These are phyloP conservation scores for Dendrobium nobile DNA, from an alignment of 106 monocot genomes.

Conservation along the genomic window DNA sequence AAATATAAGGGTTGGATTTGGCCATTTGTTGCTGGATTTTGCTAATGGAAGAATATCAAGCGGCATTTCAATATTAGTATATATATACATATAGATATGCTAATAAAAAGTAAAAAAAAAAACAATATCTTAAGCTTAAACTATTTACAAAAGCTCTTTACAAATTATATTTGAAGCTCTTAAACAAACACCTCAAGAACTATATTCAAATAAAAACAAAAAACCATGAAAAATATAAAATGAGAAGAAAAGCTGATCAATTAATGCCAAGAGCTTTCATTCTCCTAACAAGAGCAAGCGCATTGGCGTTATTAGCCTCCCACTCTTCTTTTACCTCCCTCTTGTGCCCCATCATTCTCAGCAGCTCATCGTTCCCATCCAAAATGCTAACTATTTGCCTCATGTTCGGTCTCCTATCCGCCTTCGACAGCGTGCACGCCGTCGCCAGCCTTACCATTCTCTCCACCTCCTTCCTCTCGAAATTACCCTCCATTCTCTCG, in stretches of 20 bases:
- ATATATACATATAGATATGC: too few species aligned
- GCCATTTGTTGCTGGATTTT: too few species aligned
- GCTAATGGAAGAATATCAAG: too few species aligned
- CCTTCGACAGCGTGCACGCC: constrained; percentile 50
- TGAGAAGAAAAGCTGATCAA: constrained; percentile 9
- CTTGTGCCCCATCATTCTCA: constrained; percentile 14
- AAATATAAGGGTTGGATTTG: too few species aligned
- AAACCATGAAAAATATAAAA: too few species aligned
- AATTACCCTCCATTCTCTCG: constrained; percentile 36
- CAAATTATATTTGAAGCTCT: too few species aligned
- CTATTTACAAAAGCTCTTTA: too few species aligned
- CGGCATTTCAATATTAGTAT: too few species aligned
- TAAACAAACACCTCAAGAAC: too few species aligned
- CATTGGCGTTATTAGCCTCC: constrained; percentile 33
- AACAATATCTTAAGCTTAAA: too few species aligned
- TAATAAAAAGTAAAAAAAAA: too few species aligned
- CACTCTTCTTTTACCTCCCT: constrained; percentile 48
- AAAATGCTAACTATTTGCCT: constrained; percentile 66
- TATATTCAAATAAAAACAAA: too few species aligned
- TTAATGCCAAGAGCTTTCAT: constrained; percentile 80
- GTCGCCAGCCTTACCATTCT: constrained; percentile 49
- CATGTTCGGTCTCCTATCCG: constrained; percentile 57
- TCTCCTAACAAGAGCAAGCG: constrained; percentile 47
- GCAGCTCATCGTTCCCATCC: constrained; percentile 65
- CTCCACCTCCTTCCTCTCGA: constrained; percentile 32